A percentile compares a stretch with the other conserved stretches of the same genome.
These are phyloP conservation scores for Colletotrichum tanaceti DNA, from an alignment of 2,329 filamentous ascomycete species.

Conservation along the genomic window DNA sequence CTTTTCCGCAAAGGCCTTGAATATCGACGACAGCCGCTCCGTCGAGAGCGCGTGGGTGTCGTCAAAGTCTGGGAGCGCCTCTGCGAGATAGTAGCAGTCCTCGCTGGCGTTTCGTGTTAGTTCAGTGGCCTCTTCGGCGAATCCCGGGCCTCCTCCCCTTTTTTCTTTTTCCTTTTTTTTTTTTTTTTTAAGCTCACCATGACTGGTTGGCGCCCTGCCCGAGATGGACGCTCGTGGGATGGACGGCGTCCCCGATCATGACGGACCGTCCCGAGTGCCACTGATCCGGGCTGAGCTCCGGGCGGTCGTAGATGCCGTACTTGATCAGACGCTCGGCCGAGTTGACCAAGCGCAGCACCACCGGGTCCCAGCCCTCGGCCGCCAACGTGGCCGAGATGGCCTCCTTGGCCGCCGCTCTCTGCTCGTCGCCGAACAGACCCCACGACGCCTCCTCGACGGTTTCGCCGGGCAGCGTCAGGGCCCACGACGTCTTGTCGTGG, in stretches of 20 bases:
- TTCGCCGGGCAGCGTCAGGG: constrained; percentile 42
- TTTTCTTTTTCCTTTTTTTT: background rate
- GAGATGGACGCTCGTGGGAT: constrained; percentile 45
- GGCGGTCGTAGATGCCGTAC: constrained; percentile 46
- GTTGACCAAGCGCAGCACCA: constrained; percentile 40
- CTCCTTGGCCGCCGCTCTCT: constrained; percentile 38
- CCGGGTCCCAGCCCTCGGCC: constrained; percentile 40
- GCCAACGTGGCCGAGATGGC: constrained; percentile 38
- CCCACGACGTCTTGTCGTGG: constrained; percentile 43
- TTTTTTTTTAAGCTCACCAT: background rate
- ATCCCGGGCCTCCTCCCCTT: background rate
- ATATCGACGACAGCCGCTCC: background rate
- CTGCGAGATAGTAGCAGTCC: constrained; percentile 29
- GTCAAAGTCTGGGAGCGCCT: constrained; percentile 11
- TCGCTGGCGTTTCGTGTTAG: constrained; percentile 5
- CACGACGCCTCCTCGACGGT: constrained; percentile 44
- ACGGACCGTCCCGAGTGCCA: constrained; percentile 44
- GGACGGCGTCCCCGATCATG: constrained; percentile 44
- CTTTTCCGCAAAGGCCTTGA: constrained; percentile 38
- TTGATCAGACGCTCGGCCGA: constrained; percentile 44
- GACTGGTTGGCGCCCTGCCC: constrained; percentile 45
- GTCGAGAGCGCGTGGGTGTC: background rate
- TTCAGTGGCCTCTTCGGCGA: background rate
- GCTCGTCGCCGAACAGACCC: constrained; percentile 42
- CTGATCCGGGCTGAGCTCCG: constrained; percentile 41